Percentiles rank a stretch among this genome's conserved stretches.
phyloP scores from a whole-genome alignment of 2,329 filamentous ascomycete genomes.

The Fusarium sp. region DNA sequence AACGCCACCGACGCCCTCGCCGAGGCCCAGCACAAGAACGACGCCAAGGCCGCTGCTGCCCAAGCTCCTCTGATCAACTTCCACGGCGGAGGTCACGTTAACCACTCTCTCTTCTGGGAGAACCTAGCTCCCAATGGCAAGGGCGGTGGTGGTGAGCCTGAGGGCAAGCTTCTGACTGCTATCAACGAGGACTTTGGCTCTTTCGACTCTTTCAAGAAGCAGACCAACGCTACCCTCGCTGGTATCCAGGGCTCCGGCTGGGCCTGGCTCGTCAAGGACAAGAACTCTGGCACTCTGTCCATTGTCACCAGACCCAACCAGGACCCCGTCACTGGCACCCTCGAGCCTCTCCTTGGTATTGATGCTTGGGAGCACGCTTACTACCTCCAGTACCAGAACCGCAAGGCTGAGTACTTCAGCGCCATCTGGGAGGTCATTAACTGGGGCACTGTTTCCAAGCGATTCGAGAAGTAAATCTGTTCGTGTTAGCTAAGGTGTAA shows the following conservation, averaged over 20 bases:
- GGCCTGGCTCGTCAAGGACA: slow-evolving; percentile 87
- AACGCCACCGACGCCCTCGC: slow-evolving; percentile 77
- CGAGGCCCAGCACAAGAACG: slow-evolving; percentile 71
- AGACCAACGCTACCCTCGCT: slow-evolving; percentile 74
- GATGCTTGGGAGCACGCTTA: slow-evolving; percentile 98
- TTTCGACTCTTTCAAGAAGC: slow-evolving; percentile 70
- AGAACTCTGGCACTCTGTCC: slow-evolving; percentile 67
- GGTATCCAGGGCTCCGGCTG: slow-evolving; percentile 88
- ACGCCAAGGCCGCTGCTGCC: slow-evolving; percentile 59
- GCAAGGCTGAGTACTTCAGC: slow-evolving; percentile 94
- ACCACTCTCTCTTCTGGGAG: slow-evolving; percentile 89
- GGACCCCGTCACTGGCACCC: slow-evolving; percentile 86
- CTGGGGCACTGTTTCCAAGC: slow-evolving; percentile 89
- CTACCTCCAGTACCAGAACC: slow-evolving; percentile 96
- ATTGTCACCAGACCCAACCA: slow-evolving; percentile 84
- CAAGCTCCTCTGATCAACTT: slow-evolving; percentile 73
- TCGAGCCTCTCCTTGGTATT: slow-evolving; percentile 84
- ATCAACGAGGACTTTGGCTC: slow-evolving; percentile 76
- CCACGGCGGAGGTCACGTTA: slow-evolving; percentile 86
- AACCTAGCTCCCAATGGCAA: slow-evolving; percentile 76
- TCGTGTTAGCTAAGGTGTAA: not conserved
- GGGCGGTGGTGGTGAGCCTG: slow-evolving; percentile 68
- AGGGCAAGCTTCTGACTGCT: slow-evolving; percentile 68
- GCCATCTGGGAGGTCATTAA: slow-evolving; percentile 96
- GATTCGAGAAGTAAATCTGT: slow-evolving; percentile 63